These are phyloP conservation scores for Trichoderma lentiforme DNA, from an alignment of 2,329 filamentous ascomycete species.

Conservation along the genomic window DNA sequence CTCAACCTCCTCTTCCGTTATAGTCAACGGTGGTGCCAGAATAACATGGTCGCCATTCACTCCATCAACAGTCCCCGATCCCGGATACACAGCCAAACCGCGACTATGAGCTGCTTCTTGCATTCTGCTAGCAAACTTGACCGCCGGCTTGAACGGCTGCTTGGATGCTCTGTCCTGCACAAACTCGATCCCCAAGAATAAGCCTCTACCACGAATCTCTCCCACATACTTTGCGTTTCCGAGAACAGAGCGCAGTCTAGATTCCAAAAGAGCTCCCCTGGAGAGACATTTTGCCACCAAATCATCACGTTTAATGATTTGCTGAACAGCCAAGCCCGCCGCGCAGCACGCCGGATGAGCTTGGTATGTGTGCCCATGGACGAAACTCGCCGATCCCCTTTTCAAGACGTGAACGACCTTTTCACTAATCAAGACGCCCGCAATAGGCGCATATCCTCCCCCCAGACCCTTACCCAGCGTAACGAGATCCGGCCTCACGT, in stretches of 20 bases:
- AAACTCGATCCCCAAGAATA: conserved; percentile 50
- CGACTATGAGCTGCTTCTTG: conserved; percentile 31
- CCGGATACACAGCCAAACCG: conserved; percentile 56
- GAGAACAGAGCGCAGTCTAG: conserved; percentile 42
- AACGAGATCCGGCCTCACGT: conserved; percentile 59
- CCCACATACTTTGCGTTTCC: conserved; percentile 50
- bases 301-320: conserved; percentile 53
- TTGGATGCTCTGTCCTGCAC: conserved; percentile 36
- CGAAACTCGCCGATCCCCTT: conserved; percentile 36
- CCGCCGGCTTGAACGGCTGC: conserved; percentile 32
- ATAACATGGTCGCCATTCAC: conserved; percentile 66
- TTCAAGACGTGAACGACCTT: conserved; percentile 47
- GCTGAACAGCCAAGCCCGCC: conserved; percentile 60
- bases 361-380: conserved; percentile 61
- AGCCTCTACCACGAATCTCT: conserved; percentile 57
- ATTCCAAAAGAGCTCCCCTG: conserved; percentile 50
- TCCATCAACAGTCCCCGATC: conserved; percentile 58
- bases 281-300: conserved; percentile 55
- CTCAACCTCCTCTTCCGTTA: conserved; percentile 38
- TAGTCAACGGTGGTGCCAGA: conserved; percentile 67
- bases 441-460: conserved; percentile 60
- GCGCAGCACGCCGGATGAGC: conserved; percentile 58
- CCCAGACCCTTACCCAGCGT: conserved; percentile 65
- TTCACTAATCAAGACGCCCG: conserved; percentile 54
- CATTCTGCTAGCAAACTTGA: conserved; percentile 29